Percentiles rank a stretch among this genome's conserved stretches.
These are phyloP conservation scores for Pholiota conissans DNA, from an alignment of 768 basidiomycete genomes.

Conservation along the genomic window DNA sequence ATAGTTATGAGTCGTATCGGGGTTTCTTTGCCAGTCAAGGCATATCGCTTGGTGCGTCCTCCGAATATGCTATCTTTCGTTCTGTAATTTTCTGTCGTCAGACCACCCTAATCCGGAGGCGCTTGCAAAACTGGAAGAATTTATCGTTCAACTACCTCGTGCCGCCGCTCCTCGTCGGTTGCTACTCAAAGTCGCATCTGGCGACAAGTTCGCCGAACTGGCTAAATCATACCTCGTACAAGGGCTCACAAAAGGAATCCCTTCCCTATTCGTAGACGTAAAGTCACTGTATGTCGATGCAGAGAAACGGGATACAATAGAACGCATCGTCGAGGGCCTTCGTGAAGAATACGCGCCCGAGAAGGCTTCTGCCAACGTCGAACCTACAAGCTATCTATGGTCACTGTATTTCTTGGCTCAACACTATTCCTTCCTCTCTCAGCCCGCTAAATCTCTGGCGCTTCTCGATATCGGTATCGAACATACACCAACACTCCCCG, in stretches of 20 bases:
- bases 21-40: slow-evolving; percentile 69
- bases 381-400: slow-evolving; percentile 91
- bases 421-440: slow-evolving; percentile 71
- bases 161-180: slow-evolving; percentile 75
- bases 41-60: slow-evolving; percentile 58
- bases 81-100: slow-evolving; percentile 29
- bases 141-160: slow-evolving; percentile 62
- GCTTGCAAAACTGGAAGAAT: slow-evolving; percentile 55
- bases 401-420: slow-evolving; percentile 93
- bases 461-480: slow-evolving; percentile 64
- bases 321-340: slow-evolving; percentile 62
- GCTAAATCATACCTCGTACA: slow-evolving; percentile 66
- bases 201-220: slow-evolving; percentile 66
- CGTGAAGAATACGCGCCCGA: slow-evolving; percentile 33
- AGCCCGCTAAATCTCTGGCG: slow-evolving; percentile 52
- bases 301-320: slow-evolving; percentile 65
- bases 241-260: slow-evolving; percentile 82
- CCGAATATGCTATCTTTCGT: background rate
- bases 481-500: slow-evolving; percentile 94
- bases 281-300: slow-evolving; percentile 76
- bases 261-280: slow-evolving; percentile 90
- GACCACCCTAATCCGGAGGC: slow-evolving; percentile 55
- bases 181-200: slow-evolving; percentile 65
- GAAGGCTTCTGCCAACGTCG: slow-evolving; percentile 29
- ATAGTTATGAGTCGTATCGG: slow-evolving; percentile 77